phyloP scores from a whole-genome alignment of 805 yeast genomes.

The Sugiyamaella smithiae region DNA sequence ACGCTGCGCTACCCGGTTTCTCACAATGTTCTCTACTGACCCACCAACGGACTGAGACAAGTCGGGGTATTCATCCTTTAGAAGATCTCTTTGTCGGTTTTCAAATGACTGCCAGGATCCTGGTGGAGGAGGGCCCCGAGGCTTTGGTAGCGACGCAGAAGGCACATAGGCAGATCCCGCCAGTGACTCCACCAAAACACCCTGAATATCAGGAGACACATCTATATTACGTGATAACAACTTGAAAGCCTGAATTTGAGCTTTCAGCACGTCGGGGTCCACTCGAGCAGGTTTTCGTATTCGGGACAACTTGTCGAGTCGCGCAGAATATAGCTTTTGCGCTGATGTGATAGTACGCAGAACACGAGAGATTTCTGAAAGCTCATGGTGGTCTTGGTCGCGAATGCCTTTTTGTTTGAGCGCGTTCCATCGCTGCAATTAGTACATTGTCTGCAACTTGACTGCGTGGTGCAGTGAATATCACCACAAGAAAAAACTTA shows the following conservation, averaged over 20 bases:
- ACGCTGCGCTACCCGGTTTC: constrained; percentile 41
- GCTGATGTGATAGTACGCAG: constrained; percentile 27
- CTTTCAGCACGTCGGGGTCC: constrained; percentile 51
- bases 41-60: constrained; percentile 20
- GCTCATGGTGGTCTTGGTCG: constrained; percentile 31
- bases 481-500: no score
- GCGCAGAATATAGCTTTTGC: constrained; percentile 30
- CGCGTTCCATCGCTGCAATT: constrained; percentile 34
- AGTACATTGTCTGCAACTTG: background rate
- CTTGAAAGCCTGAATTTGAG: constrained; percentile 71
- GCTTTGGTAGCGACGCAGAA: background rate
- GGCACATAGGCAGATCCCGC: background rate
- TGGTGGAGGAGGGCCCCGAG: constrained; percentile 1
- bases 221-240: constrained; percentile 54
- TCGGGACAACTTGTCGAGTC: constrained; percentile 20
- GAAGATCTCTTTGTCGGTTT: constrained; percentile 1
- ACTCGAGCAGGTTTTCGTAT: constrained; percentile 15
- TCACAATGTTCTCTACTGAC: constrained; percentile 44
- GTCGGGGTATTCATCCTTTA: constrained; percentile 7
- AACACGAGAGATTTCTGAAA: constrained; percentile 31
- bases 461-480: no score
- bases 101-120: constrained; percentile 4
- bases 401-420: constrained; percentile 28
- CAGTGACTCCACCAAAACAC: constrained; percentile 33
- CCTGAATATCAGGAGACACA: constrained; percentile 53